Percentiles rank a stretch among this genome's conserved stretches.
Evolutionary conservation across 495 filamentous ascomycete genomes (phyloP).

Genomic region (Hypoxylon fuscum): DNA sequence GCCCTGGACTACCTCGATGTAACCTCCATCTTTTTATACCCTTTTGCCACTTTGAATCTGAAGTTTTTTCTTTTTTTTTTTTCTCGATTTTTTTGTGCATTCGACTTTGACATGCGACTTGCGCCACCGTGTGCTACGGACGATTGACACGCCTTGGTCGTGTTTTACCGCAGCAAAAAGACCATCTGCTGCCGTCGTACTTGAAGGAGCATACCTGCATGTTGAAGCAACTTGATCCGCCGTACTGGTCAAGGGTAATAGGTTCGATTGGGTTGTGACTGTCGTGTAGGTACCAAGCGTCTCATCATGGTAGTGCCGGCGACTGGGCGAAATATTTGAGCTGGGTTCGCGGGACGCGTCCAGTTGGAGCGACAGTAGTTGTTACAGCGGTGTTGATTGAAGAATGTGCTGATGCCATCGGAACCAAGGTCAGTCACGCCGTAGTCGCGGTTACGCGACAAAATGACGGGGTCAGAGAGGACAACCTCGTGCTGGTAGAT

Average conservation of each 20-base stretch:
- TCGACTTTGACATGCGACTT: no score
- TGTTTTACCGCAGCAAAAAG: background rate
- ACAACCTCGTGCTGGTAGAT: slow-evolving; percentile 43
- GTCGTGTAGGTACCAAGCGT: slow-evolving; percentile 13
- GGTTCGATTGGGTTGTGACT: slow-evolving; percentile 11
- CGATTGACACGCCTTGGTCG: no score
- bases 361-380: slow-evolving; percentile 26
- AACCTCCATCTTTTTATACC: no score
- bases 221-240: background rate
- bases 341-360: slow-evolving; percentile 10
- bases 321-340: slow-evolving; percentile 10
- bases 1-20: no score
- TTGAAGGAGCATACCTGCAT: background rate
- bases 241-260: slow-evolving; percentile 1
- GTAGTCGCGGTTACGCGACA: slow-evolving; percentile 42
- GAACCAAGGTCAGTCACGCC: slow-evolving; percentile 50
- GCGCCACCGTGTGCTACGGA: no score
- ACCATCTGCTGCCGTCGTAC: background rate
- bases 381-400: slow-evolving; percentile 44
- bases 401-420: slow-evolving; percentile 48
- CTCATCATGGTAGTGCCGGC: slow-evolving; percentile 17
- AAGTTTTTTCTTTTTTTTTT: no score
- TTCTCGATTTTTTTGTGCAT: no score
- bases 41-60: no score
- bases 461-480: slow-evolving; percentile 49